Evolutionary conservation across 148 eudicot species (phyloP).

Genomic region (Fagopyrum homotropicum): DNA sequence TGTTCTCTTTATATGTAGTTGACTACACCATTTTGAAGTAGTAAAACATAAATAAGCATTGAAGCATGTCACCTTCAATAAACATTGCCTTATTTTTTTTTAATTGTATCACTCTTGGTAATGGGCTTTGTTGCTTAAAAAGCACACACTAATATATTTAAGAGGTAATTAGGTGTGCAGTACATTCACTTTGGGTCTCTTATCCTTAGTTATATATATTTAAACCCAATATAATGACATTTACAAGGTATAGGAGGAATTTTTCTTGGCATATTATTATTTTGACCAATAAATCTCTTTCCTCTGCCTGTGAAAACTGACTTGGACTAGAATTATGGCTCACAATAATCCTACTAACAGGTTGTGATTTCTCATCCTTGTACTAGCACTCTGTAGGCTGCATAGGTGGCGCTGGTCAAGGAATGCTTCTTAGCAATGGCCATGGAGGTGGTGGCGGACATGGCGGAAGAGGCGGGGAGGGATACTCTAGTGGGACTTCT

Average conservation of each 20-base stretch:
- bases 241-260: not conserved
- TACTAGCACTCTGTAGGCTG: constrained; percentile 43
- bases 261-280: not conserved
- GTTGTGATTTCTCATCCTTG: not conserved
- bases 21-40: not conserved
- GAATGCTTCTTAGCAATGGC: constrained; percentile 65
- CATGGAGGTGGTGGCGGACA: constrained; percentile 91
- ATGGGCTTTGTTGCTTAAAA: not conserved
- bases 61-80: constrained; percentile 7
- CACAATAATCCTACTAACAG: not conserved
- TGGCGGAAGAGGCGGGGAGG: constrained; percentile 93
- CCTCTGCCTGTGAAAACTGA: not conserved
- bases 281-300: not conserved
- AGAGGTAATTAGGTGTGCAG: not conserved
- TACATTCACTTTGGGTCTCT: not conserved
- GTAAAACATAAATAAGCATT: not conserved
- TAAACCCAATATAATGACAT: not conserved
- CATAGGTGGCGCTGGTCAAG: constrained; percentile 69
- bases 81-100: not conserved
- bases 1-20: not conserved
- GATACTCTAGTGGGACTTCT: constrained; percentile 50
- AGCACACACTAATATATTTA: not conserved
- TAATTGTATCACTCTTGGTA: not conserved
- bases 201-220: not conserved
- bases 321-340: not conserved